Conservation (phyloP, 371 early-diverging fungal species). For the Circinella umbellata region DNA sequence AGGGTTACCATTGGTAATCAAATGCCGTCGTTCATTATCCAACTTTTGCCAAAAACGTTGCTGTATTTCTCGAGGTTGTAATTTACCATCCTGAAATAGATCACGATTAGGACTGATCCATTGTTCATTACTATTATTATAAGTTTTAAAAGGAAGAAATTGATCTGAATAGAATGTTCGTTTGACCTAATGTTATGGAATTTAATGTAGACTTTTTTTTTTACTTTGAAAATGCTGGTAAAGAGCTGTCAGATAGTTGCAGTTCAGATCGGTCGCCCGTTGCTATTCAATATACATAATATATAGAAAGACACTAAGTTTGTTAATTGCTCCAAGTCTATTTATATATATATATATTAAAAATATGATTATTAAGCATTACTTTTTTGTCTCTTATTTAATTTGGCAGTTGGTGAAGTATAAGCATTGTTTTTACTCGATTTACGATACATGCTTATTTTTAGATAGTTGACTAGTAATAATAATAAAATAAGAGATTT, state of each 20-base stretch:
- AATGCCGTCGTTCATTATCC: not conserved
- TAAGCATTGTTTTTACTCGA: conserved; percentile 2
- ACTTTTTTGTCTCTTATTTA: not conserved
- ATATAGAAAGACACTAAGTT: too few relatives aligned
- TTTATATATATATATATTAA: too few relatives aligned
- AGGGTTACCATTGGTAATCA: not conserved
- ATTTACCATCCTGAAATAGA: conserved; percentile 1
- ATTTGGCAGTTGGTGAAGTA: conserved; percentile 6
- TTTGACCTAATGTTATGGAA: too few relatives aligned
- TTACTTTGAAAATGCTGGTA: too few relatives aligned
- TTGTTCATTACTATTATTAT: not conserved
- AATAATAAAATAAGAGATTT: not conserved
- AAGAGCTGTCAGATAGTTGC: too few relatives aligned
- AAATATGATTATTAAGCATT: too few relatives aligned
- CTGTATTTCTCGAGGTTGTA: conserved; percentile 7
- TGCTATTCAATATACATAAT: too few relatives aligned
- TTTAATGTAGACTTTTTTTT: too few relatives aligned
- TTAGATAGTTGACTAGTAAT: not conserved
- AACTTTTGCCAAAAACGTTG: conserved; percentile 12
- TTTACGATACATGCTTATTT: not conserved
- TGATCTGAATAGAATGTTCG: too few relatives aligned
- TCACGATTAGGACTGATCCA: not conserved
- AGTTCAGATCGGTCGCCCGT: too few relatives aligned
- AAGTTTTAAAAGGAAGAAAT: too few relatives aligned
- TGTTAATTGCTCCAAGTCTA: too few relatives aligned